Base-by-base conservation (phyloP, 805 yeast genomes). In the Millerago galiae region DNA sequence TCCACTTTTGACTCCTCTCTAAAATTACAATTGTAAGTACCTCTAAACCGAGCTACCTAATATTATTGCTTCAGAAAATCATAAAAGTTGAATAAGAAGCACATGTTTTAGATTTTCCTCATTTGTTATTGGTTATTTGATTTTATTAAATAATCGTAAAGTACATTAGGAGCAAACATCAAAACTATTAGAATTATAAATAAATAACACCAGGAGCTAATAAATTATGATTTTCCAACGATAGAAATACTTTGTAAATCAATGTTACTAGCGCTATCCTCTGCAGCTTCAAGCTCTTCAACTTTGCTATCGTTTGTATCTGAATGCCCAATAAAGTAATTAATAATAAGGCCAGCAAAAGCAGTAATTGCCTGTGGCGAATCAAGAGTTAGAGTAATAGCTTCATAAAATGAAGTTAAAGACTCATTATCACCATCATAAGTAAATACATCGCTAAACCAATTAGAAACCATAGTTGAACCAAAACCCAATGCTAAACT, bases 341-440 rank as follows among this genome's bases (percentile, higher is more conserved):
- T 26, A 26, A 26, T 26, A 26, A 26, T 26, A 4, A 26, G 13
- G 3, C 81, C 86, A 34, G 79, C 56, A 47, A 83, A 64, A 10
- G 88, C 91, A 33, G 83, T 70, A 30, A 83, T 65, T 33, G 90
- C 86, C 56, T 77, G 82, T 9, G 87, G 84, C 9, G 87, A 78
- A 56, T 81, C 84, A 75, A 81, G 71, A 34, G 83, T 81, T 45
- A 83, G 68, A 18, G 72, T 68, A 41, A 83, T 77, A 39, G 90
- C 90, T 52, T 81, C 73, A 45, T 72, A 63, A 61, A 83, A 78
- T 4, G 90, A 89, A 32, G 53, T 47, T 40, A 81, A 66, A 3
- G 75, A 67, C 12, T 56, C 55, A 65, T 83, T 82, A 51, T 51
- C 55, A 16, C 89, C 89, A 3, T 52, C 41, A 65, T 83, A 83